Conservation (phyloP, 345 rosid species). For the Gossypium anomalum region DNA sequence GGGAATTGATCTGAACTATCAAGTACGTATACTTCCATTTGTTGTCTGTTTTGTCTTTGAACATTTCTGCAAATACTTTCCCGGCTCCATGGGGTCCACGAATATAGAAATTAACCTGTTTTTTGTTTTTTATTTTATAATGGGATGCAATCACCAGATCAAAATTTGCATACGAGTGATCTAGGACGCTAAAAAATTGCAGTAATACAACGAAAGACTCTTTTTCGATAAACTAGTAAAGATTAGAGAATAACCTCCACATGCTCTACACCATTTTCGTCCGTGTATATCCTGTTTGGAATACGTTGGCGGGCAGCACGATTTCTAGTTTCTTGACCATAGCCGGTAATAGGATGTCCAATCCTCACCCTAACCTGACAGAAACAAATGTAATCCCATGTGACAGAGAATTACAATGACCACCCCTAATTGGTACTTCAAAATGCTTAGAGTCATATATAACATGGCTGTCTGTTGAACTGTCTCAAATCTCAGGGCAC, state of each 20-base stretch:
- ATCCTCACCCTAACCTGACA: conserved; percentile 87
- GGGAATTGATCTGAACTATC: conserved; percentile 71
- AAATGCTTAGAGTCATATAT: neutral
- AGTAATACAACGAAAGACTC: neutral
- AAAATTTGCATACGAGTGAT: neutral
- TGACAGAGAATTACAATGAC: neutral
- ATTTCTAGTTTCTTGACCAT: conserved; percentile 93
- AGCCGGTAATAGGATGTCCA: conserved; percentile 94
- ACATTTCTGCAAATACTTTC: conserved; percentile 83
- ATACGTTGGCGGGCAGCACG: conserved; percentile 96
- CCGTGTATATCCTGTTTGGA: conserved; percentile 68
- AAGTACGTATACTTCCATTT: conserved; percentile 86
- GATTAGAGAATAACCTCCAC: conserved; percentile 55
- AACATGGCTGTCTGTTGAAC: neutral
- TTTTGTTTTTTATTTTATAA: no score
- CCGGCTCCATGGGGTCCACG: conserved; percentile 98
- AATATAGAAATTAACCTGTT: conserved; percentile 70
- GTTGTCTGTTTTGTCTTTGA: conserved; percentile 75
- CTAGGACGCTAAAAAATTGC: neutral
- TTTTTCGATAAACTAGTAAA: neutral
- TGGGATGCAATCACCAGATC: neutral
- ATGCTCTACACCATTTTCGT: conserved; percentile 94
- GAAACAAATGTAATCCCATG: conserved; percentile 16
- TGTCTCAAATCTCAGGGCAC: neutral
- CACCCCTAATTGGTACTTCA: neutral